Percentiles rank a stretch among this genome's conserved stretches.
Evolutionary conservation across 371 early-diverging fungal species (phyloP).

Genomic region (Paraphysoderma sedebokerense): DNA sequence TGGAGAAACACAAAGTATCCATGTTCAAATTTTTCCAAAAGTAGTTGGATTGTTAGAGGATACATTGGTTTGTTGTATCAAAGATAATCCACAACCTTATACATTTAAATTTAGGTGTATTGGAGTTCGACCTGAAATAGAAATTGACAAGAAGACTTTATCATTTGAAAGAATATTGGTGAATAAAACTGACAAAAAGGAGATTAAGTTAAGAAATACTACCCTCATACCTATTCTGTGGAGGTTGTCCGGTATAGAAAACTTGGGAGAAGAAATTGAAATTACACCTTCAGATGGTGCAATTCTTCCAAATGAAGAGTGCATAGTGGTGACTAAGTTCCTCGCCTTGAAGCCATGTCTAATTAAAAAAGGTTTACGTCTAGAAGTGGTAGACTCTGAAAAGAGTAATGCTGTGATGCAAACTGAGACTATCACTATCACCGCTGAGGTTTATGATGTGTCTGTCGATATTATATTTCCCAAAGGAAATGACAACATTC

Average conservation of each 20-base stretch:
- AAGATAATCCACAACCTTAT: constrained; percentile 38
- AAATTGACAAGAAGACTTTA: constrained; percentile 26
- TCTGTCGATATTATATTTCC: constrained; percentile 34
- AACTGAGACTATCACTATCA: constrained; percentile 6
- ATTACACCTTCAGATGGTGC: constrained; percentile 25
- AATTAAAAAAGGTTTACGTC: constrained; percentile 18
- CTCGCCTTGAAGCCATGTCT: constrained; percentile 19
- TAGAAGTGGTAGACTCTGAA: constrained; percentile 31
- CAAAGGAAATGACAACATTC: constrained; percentile 30
- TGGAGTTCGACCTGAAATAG: constrained; percentile 35
- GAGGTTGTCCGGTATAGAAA: constrained; percentile 28
- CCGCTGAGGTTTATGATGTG: constrained; percentile 39
- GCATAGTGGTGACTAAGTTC: constrained; percentile 21
- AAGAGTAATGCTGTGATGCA: constrained; percentile 15
- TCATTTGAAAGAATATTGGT: constrained; percentile 32
- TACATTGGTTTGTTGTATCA: constrained; percentile 21
- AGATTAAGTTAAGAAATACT: constrained; percentile 25
- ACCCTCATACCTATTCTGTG: constrained; percentile 25
- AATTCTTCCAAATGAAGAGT: constrained; percentile 19
- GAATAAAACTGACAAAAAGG: constrained; percentile 21
- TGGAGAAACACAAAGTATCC: constrained; percentile 18
- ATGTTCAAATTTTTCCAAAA: constrained; percentile 28
- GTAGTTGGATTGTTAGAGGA: constrained; percentile 23
- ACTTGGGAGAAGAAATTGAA: constrained; percentile 31
- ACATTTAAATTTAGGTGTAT: constrained; percentile 21